These are phyloP conservation scores for Sporobolomyces phaffii DNA, from an alignment of 768 basidiomycete genomes.

Conservation along the genomic window DNA sequence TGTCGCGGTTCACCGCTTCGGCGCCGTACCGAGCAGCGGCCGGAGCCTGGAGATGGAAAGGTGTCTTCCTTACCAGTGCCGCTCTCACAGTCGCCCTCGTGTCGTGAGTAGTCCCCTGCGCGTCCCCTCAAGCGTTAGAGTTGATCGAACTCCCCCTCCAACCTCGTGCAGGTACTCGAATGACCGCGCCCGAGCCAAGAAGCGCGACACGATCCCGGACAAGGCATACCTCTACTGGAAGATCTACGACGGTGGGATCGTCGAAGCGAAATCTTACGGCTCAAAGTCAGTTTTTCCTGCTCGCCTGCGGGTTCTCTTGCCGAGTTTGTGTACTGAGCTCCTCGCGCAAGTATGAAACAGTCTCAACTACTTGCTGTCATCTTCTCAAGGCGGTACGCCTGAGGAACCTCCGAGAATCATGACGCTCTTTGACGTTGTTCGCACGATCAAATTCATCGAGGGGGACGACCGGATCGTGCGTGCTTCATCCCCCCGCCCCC, in stretches of 20 bases:
- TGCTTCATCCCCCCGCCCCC: not conserved
- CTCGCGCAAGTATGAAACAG: too few relatives aligned
- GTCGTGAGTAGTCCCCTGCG: not conserved
- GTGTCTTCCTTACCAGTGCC: slow-evolving; percentile 1
- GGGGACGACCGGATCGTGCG: slow-evolving; percentile 39
- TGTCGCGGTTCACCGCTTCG: not conserved
- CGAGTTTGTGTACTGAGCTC: too few relatives aligned
- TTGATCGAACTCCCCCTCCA: not conserved
- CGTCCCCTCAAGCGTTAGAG: not conserved
- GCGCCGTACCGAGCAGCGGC: not conserved
- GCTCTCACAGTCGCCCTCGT: not conserved
- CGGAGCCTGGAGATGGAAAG: slow-evolving; percentile 16
- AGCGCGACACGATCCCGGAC: not conserved
- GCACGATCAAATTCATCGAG: slow-evolving; percentile 39
- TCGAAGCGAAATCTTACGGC: slow-evolving; percentile 37
- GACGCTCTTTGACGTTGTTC: slow-evolving; percentile 42
- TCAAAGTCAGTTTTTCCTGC: slow-evolving; percentile 5
- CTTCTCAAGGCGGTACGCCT: slow-evolving; percentile 18
- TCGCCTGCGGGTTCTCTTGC: not conserved
- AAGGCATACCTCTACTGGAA: slow-evolving; percentile 42
- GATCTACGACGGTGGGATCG: slow-evolving; percentile 42
- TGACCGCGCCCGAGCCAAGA: not conserved
- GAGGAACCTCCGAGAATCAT: slow-evolving; percentile 42
- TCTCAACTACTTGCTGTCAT: slow-evolving; percentile 39
- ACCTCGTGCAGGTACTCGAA: not conserved